Evolutionary conservation across 2,329 filamentous ascomycete genomes (phyloP).

Genomic region (Apiospora kogelbergensis): DNA sequence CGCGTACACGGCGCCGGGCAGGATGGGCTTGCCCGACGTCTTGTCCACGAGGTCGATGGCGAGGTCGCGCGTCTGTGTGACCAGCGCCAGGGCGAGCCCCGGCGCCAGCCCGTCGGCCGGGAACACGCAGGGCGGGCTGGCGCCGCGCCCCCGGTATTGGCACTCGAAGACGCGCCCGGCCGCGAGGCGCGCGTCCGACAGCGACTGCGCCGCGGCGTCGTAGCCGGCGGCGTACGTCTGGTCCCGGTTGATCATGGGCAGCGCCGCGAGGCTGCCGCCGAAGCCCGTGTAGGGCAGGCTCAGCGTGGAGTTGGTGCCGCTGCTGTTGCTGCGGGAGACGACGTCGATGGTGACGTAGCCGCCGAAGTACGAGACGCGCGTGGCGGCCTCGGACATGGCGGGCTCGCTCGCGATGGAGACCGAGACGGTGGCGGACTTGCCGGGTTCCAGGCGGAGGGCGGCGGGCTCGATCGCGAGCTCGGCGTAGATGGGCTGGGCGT

Average conservation of each 20-base stretch:
- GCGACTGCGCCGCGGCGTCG: background rate
- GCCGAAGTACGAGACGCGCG: constrained; percentile 2
- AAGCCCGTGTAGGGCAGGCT: background rate
- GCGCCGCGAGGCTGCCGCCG: background rate
- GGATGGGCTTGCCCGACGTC: background rate
- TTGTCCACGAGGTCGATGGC: background rate
- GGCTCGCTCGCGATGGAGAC: background rate
- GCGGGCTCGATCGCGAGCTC: background rate
- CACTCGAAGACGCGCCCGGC: background rate
- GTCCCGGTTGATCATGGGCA: constrained; percentile 7
- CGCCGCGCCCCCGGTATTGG: background rate
- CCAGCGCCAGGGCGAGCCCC: background rate
- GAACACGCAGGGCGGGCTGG: background rate
- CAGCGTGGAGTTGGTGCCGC: background rate
- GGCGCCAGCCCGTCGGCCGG: background rate
- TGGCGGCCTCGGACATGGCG: background rate
- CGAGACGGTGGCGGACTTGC: background rate
- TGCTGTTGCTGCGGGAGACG: too few species aligned
- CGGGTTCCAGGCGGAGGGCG: background rate
- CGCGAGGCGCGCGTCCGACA: background rate
- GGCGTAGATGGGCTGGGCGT: background rate
- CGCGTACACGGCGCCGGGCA: background rate
- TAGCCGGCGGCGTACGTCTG: background rate
- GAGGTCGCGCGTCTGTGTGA: constrained; percentile 6
- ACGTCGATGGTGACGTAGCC: constrained; percentile 1